Percentiles rank a stretch among this genome's conserved stretches.
These are phyloP conservation scores for Clonostachys solani DNA, from an alignment of 2,329 filamentous ascomycete species.

Conservation along the genomic window DNA sequence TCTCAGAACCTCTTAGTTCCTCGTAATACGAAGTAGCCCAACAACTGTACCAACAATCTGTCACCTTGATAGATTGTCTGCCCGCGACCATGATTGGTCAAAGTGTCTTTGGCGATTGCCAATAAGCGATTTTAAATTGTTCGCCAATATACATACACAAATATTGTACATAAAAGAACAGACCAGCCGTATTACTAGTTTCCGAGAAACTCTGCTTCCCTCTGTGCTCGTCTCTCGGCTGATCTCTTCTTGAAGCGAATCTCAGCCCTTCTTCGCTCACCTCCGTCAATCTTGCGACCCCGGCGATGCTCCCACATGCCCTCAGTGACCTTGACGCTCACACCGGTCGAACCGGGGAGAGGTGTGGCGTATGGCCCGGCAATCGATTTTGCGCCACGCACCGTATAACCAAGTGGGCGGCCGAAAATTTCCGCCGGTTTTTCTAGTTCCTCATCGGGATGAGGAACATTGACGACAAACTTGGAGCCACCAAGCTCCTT, in stretches of 20 bases:
- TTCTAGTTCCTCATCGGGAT: slow-evolving; percentile 20
- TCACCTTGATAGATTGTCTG: too few relatives aligned
- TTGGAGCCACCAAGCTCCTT: slow-evolving; percentile 37
- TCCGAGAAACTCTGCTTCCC: slow-evolving; percentile 31
- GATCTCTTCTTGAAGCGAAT: slow-evolving; percentile 82
- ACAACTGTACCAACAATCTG: too few relatives aligned
- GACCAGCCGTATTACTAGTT: too few relatives aligned
- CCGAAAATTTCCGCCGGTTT: slow-evolving; percentile 18
- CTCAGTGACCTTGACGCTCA: slow-evolving; percentile 68
- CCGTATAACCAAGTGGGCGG: slow-evolving; percentile 47
- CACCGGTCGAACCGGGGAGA: slow-evolving; percentile 60
- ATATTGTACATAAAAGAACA: neutral
- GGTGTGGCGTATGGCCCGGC: slow-evolving; percentile 70
- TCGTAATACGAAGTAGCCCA: too few relatives aligned
- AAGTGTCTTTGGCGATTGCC: neutral
- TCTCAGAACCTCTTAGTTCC: too few relatives aligned
- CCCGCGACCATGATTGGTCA: too few relatives aligned
- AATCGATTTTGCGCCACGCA: slow-evolving; percentile 66
- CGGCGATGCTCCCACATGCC: slow-evolving; percentile 89
- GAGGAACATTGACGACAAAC: slow-evolving; percentile 51
- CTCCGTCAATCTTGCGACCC: slow-evolving; percentile 91
- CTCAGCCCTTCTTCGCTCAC: slow-evolving; percentile 84
- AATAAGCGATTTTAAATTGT: neutral
- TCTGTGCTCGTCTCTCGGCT: slow-evolving; percentile 70
- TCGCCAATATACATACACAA: neutral